Conservation (phyloP, 768 basidiomycete genomes). For the Tricholoma bakamatsutake region DNA sequence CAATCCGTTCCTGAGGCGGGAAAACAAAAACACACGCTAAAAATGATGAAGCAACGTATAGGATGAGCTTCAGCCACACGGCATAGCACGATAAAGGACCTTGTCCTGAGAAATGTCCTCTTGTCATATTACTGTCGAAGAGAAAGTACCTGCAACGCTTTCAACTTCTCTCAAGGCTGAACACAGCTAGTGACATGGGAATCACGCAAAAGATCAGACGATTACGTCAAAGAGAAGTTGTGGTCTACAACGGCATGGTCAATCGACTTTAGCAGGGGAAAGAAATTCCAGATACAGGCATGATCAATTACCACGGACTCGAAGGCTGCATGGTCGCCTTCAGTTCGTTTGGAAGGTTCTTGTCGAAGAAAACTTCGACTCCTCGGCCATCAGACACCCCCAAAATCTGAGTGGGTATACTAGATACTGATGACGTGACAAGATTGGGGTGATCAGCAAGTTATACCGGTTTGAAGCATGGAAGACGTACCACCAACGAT, state of each 20-base stretch:
- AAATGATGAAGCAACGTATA: neutral
- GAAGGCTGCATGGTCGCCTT: neutral
- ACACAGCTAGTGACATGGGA: neutral
- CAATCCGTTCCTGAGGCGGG: neutral
- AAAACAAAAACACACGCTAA: neutral
- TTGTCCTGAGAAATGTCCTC: neutral
- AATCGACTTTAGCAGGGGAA: neutral
- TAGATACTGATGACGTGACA: too few relatives aligned
- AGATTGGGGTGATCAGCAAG: too few relatives aligned
- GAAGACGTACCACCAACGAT: too few relatives aligned
- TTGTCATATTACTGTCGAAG: neutral
- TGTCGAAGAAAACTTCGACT: neutral
- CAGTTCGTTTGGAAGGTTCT: neutral
- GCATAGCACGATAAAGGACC: neutral
- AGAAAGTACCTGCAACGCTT: neutral
- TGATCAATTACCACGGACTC: neutral
- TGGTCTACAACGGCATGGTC: neutral
- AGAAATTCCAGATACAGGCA: neutral
- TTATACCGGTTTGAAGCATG: too few relatives aligned
- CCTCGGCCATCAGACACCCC: neutral
- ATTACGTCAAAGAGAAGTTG: neutral
- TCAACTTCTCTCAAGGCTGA: neutral
- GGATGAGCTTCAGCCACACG: neutral
- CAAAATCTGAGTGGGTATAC: too few relatives aligned
- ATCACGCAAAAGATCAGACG: neutral